These are phyloP conservation scores for Aspergillus biplanus DNA, from an alignment of 495 filamentous ascomycete species.

Conservation along the genomic window DNA sequence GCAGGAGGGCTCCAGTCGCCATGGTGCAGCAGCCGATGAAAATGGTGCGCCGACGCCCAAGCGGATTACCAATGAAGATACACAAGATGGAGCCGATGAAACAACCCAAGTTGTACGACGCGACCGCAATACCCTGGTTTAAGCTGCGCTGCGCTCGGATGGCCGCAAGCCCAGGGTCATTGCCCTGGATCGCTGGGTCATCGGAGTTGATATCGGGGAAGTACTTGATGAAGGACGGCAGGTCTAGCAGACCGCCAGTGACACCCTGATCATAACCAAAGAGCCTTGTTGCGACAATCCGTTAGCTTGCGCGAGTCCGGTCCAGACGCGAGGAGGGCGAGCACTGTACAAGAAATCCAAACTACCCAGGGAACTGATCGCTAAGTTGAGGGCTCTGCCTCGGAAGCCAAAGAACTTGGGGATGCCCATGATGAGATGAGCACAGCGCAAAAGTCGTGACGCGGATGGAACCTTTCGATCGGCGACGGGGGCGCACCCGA, in stretches of 20 bases:
- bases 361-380: conserved; percentile 68
- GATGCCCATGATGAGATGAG: conserved; percentile 37
- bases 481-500: not conserved
- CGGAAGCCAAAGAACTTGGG: conserved; percentile 63
- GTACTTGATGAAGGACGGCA: conserved; percentile 52
- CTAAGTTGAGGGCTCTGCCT: conserved; percentile 65
- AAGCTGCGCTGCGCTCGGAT: conserved; percentile 29
- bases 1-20: conserved; percentile 67
- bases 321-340: not conserved
- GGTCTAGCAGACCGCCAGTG: conserved; percentile 60
- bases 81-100: conserved; percentile 70
- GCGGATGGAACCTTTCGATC: not conserved
- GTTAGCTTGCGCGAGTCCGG: conserved; percentile 5
- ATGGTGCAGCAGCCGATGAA: conserved; percentile 68
- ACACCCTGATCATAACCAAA: conserved; percentile 62
- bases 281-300: conserved; percentile 29
- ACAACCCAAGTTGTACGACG: conserved; percentile 76
- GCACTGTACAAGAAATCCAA: conserved; percentile 61
- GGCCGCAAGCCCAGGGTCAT: not conserved
- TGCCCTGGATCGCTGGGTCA: conserved; percentile 15
- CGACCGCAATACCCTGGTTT: conserved; percentile 57
- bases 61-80: conserved; percentile 70
- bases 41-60: conserved; percentile 70
- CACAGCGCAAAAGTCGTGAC: not conserved
- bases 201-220: conserved; percentile 49